These are phyloP conservation scores for Monilinia laxa DNA, from an alignment of 2,329 filamentous ascomycete genomes.

Conservation along the genomic window DNA sequence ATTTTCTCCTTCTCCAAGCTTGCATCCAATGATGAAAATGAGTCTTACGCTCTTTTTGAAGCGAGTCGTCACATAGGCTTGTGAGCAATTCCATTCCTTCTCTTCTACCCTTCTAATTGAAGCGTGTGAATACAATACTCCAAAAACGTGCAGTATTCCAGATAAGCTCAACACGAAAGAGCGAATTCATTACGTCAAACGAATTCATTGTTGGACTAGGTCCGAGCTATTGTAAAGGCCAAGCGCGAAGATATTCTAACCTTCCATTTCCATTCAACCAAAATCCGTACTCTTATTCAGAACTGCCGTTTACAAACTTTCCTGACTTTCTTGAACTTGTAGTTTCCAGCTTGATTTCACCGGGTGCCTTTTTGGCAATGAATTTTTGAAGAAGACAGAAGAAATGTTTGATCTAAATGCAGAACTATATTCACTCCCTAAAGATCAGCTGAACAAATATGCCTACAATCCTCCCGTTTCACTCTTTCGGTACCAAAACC, in stretches of 20 bases:
- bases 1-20: slow-evolving; percentile 10
- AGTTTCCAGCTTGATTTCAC: slow-evolving; percentile 13
- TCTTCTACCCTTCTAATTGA: neutral
- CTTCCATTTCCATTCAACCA: neutral
- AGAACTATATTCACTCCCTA: slow-evolving; percentile 4
- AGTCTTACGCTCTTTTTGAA: slow-evolving; percentile 12
- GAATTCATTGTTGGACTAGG: neutral
- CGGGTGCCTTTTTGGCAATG: neutral
- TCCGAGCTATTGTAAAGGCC: neutral
- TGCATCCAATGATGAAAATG: neutral
- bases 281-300: neutral
- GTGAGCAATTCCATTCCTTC: neutral
- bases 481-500: neutral
- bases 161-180: neutral
- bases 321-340: neutral
- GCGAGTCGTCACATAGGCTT: slow-evolving; percentile 14
- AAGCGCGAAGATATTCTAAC: neutral
- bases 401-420: slow-evolving; percentile 6
- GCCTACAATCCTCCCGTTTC: slow-evolving; percentile 13
- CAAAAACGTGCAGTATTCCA: neutral
- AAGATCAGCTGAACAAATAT: neutral
- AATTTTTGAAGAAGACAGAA: slow-evolving; percentile 3
- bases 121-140: neutral
- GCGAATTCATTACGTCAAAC: neutral
- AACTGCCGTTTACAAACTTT: neutral